These are phyloP conservation scores for Suaeda aralocaspica DNA, from an alignment of 148 eudicot species.

Conservation along the genomic window DNA sequence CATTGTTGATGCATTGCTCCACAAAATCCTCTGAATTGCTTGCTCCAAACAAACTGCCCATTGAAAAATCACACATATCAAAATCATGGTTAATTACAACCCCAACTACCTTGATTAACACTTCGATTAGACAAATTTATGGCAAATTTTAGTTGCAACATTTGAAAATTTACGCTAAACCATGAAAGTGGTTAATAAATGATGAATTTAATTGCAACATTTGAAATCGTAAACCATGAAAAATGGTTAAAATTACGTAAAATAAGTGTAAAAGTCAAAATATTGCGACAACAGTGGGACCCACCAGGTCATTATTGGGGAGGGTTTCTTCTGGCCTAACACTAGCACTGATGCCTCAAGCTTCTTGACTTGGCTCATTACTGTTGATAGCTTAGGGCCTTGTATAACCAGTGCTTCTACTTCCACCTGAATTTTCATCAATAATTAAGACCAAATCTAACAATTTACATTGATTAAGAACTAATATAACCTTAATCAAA, in stretches of 20 bases:
- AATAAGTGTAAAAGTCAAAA: too few species aligned
- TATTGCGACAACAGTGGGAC: slow-evolving; percentile 6
- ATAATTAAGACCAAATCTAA: not conserved
- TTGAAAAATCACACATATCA: not conserved
- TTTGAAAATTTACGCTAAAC: too few species aligned
- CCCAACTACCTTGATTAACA: slow-evolving; percentile 5
- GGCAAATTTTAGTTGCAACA: not conserved
- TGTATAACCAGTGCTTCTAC: slow-evolving; percentile 47
- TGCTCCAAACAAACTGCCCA: slow-evolving; percentile 60
- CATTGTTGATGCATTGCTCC: slow-evolving; percentile 76
- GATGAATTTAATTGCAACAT: too few species aligned
- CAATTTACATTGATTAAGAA: not conserved
- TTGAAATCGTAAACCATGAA: too few species aligned
- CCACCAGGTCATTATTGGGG: slow-evolving; percentile 53
- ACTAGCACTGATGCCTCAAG: slow-evolving; percentile 48
- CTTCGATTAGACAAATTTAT: not conserved
- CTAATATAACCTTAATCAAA: not conserved
- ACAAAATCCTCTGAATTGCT: slow-evolving; percentile 79
- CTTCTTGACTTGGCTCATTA: slow-evolving; percentile 52
- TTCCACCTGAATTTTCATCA: slow-evolving; percentile 34
- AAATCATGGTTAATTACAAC: not conserved
- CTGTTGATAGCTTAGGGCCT: slow-evolving; percentile 44
- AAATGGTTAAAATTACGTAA: too few species aligned
- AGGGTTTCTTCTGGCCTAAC: slow-evolving; percentile 66
- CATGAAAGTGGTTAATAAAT: too few species aligned